phyloP scores from a whole-genome alignment of 208 protist species.

The Herpetomonas samuelpessoai region DNA sequence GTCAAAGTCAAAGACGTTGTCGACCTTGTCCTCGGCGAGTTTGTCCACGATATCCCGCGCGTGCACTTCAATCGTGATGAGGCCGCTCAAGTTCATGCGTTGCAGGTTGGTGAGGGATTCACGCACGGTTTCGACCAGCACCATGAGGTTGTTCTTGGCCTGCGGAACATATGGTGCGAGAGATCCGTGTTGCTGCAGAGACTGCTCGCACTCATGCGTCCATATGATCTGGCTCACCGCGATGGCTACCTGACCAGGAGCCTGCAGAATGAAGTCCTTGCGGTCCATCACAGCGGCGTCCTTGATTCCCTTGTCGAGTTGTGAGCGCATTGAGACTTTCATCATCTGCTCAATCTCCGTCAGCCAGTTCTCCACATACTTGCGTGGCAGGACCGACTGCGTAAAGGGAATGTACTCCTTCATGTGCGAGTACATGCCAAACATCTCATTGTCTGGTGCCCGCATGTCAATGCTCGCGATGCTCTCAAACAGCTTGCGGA shows the following conservation, averaged over 20 bases:
- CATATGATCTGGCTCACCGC: slow-evolving; percentile 94
- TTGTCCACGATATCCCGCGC: slow-evolving; percentile 93
- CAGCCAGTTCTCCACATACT: slow-evolving; percentile 98
- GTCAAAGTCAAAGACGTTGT: slow-evolving; percentile 92
- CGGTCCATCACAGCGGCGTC: slow-evolving; percentile 66
- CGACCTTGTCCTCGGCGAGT: slow-evolving; percentile 83
- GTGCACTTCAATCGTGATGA: slow-evolving; percentile 97
- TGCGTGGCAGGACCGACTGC: slow-evolving; percentile 91
- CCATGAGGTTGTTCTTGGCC: slow-evolving; percentile 85
- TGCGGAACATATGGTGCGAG: slow-evolving; percentile 80
- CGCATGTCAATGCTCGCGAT: slow-evolving; percentile 92
- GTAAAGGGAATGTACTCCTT: slow-evolving; percentile 94
- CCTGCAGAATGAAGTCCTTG: slow-evolving; percentile 77
- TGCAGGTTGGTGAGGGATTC: slow-evolving; percentile 85
- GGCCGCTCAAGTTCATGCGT: slow-evolving; percentile 92
- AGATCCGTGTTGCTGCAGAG: slow-evolving; percentile 78
- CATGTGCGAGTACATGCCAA: slow-evolving; percentile 95
- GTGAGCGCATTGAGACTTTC: slow-evolving; percentile 88
- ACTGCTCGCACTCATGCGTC: slow-evolving; percentile 91
- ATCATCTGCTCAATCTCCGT: slow-evolving; percentile 95
- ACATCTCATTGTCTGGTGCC: slow-evolving; percentile 90
- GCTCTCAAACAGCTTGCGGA: slow-evolving; percentile 96
- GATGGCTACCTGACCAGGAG: slow-evolving; percentile 92
- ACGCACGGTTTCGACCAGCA: slow-evolving; percentile 88
- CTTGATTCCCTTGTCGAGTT: slow-evolving; percentile 84